phyloP scores from a whole-genome alignment of 208 protist species.

The Herpetomonas tarakana region DNA sequence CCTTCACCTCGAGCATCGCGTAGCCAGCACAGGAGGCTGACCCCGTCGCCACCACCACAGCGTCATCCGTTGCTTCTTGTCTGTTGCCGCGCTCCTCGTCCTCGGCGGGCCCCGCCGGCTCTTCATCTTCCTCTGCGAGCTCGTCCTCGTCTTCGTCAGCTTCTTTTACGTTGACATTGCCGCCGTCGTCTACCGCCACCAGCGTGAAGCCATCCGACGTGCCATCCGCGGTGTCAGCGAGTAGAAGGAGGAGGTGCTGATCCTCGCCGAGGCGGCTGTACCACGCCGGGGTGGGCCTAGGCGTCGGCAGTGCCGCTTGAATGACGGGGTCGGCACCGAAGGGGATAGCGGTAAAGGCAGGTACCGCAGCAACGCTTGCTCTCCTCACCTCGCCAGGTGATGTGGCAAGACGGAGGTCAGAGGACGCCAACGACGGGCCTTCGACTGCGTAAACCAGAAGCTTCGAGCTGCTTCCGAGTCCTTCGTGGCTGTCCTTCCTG shows the following conservation, averaged over 20 bases:
- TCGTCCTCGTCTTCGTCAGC: conserved; percentile 30
- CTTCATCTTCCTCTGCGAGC: conserved; percentile 9
- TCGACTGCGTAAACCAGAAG: no score
- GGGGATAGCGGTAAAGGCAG: no score
- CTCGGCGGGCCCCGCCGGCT: background rate
- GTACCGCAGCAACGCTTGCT: no score
- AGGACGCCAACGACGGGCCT: no score
- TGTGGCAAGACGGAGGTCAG: no score
- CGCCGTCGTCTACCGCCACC: conserved; percentile 36
- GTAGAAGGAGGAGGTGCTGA: conserved; percentile 33
- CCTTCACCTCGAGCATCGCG: conserved; percentile 40
- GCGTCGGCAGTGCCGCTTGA: background rate
- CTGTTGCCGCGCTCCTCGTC: background rate
- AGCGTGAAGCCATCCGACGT: conserved; percentile 27
- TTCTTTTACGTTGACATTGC: conserved; percentile 16
- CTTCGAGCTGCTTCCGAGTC: no score
- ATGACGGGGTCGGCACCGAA: background rate
- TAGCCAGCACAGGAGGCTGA: conserved; percentile 6
- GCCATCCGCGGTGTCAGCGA: background rate
- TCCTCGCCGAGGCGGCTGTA: conserved; percentile 39
- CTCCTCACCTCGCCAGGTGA: no score
- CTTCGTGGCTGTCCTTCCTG: no score
- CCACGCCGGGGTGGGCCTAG: conserved; percentile 17
- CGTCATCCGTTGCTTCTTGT: background rate
- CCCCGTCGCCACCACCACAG: conserved; percentile 16